Conservation (phyloP, 805 yeast genomes). For the Candida mattraensis region DNA sequence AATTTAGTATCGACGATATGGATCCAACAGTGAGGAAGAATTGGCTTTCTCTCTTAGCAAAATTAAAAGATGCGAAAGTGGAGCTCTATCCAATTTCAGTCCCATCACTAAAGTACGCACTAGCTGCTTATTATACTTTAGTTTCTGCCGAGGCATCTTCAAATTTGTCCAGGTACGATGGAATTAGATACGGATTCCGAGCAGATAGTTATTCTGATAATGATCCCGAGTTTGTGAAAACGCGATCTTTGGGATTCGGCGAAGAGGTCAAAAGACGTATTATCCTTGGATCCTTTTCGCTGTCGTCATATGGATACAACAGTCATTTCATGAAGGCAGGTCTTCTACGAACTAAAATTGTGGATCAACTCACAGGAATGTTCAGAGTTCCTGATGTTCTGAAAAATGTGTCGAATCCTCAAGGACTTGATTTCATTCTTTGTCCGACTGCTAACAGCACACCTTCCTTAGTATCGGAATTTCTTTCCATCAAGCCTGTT, state of each 20-base stretch:
- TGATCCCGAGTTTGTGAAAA: conserved; percentile 44
- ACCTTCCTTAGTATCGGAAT: conserved; percentile 42
- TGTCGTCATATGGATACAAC: conserved; percentile 70
- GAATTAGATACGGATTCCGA: conserved; percentile 76
- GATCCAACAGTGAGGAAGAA: conserved; percentile 43
- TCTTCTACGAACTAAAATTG: conserved; percentile 56
- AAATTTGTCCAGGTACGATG: conserved; percentile 86
- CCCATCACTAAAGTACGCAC: conserved; percentile 62
- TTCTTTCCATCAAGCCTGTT: conserved; percentile 37
- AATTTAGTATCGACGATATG: conserved; percentile 59
- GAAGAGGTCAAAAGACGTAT: conserved; percentile 81
- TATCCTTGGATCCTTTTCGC: conserved; percentile 79
- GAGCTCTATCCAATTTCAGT: conserved; percentile 63
- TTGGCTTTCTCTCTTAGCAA: conserved; percentile 47
- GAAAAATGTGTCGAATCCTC: conserved; percentile 17
- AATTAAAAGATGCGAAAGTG: conserved; percentile 48
- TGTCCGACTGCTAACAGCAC: conserved; percentile 66
- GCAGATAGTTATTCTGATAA: conserved; percentile 33
- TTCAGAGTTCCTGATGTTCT: conserved; percentile 54
- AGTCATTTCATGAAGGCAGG: conserved; percentile 81
- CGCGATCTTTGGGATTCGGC: conserved; percentile 72
- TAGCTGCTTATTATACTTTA: conserved; percentile 83
- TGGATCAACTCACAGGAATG: conserved; percentile 61
- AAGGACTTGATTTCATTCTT: conserved; percentile 66
- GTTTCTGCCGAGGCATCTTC: conserved; percentile 95